Conservation (phyloP, 441 rosid genomes). For the Jatropha multifida region DNA sequence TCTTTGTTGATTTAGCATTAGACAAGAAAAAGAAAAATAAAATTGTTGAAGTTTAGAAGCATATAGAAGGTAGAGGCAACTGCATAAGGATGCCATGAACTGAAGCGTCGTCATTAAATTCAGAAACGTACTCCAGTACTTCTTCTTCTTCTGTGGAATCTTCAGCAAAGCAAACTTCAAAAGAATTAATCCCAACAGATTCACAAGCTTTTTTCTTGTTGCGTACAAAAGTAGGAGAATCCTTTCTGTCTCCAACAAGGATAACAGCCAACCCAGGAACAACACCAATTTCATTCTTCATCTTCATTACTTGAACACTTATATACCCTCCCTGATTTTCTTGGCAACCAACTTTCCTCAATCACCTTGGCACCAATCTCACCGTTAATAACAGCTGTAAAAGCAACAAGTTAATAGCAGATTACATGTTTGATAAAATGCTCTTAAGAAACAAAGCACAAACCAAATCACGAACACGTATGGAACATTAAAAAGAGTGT, state of each 20-base stretch:
- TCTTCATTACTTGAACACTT: conserved; percentile 56
- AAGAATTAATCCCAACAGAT: conserved; percentile 71
- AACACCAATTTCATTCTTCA: conserved; percentile 68
- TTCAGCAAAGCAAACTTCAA: conserved; percentile 57
- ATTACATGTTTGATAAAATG: conserved; percentile 33
- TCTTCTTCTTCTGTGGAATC: conserved; percentile 57
- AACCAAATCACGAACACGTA: not conserved
- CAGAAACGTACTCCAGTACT: conserved; percentile 53
- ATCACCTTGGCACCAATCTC: conserved; percentile 56
- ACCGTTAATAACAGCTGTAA: conserved; percentile 35
- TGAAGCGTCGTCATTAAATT: conserved; percentile 60
- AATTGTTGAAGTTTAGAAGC: conserved; percentile 21
- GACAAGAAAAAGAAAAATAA: not conserved
- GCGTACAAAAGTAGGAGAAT: conserved; percentile 80
- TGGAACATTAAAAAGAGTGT: not conserved
- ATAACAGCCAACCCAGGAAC: conserved; percentile 86
- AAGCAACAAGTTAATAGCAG: not conserved
- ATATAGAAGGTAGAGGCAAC: conserved; percentile 76
- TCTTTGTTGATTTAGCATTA: not conserved
- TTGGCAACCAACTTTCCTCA: conserved; percentile 78
- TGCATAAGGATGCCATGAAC: conserved; percentile 96
- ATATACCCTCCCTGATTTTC: conserved; percentile 63
- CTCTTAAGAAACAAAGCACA: conserved; percentile 9
- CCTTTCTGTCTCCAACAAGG: conserved; percentile 80
- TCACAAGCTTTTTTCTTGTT: conserved; percentile 94